Conservation (phyloP, 768 basidiomycete species). For the Tubosaeta sp. region DNA sequence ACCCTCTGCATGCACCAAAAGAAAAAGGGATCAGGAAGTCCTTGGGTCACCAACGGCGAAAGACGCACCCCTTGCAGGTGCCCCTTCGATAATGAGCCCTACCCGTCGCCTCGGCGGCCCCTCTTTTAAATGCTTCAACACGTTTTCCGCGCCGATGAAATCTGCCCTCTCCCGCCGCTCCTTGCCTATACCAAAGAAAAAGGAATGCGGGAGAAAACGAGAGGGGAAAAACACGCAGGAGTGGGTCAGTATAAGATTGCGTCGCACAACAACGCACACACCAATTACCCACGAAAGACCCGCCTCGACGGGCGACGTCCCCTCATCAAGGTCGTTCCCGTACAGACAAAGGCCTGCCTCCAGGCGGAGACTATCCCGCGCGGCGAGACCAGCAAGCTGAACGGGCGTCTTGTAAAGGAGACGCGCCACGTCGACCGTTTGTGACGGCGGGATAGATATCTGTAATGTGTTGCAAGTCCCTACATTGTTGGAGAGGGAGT, state of each 20-base stretch:
- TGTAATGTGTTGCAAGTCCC: conserved; percentile 21
- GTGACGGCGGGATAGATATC: conserved; percentile 85
- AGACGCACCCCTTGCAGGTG: conserved; percentile 74
- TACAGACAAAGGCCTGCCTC: conserved; percentile 98
- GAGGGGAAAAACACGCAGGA: background rate
- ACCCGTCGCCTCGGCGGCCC: conserved; percentile 77
- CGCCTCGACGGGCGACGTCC: conserved; percentile 83
- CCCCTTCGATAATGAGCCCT: conserved; percentile 77
- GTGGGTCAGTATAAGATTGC: background rate
- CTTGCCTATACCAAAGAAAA: conserved; percentile 52
- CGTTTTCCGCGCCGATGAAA: conserved; percentile 77
- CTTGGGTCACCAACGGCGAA: background rate
- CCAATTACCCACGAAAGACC: conserved; percentile 93
- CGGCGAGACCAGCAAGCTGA: conserved; percentile 84
- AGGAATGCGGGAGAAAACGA: background rate
- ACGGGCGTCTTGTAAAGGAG: conserved; percentile 60
- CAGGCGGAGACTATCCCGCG: conserved; percentile 88
- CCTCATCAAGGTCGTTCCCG: conserved; percentile 89
- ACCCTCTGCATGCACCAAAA: conserved; percentile 51
- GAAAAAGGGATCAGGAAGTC: background rate
- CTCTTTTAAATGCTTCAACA: conserved; percentile 73
- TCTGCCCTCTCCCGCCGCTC: conserved; percentile 64
- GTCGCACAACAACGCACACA: conserved; percentile 32
- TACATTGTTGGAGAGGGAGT: background rate
- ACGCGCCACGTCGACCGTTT: conserved; percentile 67